Percentiles rank a stretch among this genome's conserved stretches.
Conservation (phyloP, 2,329 filamentous ascomycete genomes). For the Beauveria australis region DNA sequence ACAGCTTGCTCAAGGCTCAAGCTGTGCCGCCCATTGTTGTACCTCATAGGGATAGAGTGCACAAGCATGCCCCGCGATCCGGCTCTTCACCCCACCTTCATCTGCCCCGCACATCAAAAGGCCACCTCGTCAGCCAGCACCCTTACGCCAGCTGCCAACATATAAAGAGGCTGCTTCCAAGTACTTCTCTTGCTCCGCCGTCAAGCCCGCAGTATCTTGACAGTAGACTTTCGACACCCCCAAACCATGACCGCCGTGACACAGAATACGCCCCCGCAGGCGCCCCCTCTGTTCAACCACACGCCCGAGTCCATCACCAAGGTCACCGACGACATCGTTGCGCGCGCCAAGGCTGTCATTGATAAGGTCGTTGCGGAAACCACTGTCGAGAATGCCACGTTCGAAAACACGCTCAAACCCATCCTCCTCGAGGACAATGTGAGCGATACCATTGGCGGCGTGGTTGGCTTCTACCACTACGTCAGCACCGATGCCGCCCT, state of each 20-base stretch:
- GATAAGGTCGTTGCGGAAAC: constrained; percentile 60
- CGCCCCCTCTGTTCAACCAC: constrained; percentile 68
- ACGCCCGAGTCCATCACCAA: constrained; percentile 61
- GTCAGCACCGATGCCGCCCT: constrained; percentile 63
- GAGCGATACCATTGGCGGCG: constrained; percentile 50
- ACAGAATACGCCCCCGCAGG: constrained; percentile 53
- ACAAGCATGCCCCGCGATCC: constrained; percentile 1
- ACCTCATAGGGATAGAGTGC: background rate
- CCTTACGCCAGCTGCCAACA: background rate
- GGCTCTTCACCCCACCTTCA: background rate
- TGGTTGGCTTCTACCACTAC: constrained; percentile 73
- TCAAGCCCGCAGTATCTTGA: background rate
- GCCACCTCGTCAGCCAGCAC: background rate
- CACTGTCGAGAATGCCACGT: constrained; percentile 41
- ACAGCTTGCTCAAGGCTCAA: background rate
- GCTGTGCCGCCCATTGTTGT: background rate
- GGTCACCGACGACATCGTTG: constrained; percentile 59
- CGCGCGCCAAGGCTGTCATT: constrained; percentile 52
- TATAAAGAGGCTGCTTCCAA: background rate
- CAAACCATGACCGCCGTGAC: background rate
- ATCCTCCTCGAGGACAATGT: constrained; percentile 58
- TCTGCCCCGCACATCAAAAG: constrained; percentile 4
- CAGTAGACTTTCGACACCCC: background rate
- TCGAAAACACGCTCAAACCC: constrained; percentile 51
- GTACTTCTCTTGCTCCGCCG: background rate